Conservation (phyloP, 768 basidiomycete genomes). For the Punctularia strigosozonata region DNA sequence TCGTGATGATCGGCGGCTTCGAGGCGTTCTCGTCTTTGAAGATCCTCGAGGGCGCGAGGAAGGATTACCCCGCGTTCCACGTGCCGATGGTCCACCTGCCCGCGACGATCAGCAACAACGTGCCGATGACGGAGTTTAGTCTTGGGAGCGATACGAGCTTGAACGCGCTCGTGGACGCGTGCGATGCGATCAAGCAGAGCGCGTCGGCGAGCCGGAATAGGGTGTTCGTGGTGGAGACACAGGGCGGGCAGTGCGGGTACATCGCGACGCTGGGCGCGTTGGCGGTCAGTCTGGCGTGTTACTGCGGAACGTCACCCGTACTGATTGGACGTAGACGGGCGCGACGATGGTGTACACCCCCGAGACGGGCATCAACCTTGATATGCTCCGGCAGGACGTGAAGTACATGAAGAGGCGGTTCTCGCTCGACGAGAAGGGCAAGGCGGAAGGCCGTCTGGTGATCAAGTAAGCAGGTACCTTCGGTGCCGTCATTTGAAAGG, state of each 20-base stretch:
- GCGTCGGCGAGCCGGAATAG: constrained; percentile 92
- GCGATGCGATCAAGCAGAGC: constrained; percentile 97
- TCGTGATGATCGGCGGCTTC: constrained; percentile 92
- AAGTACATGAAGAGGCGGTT: constrained; percentile 82
- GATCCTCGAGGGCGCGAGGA: constrained; percentile 69
- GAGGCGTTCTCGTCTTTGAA: constrained; percentile 81
- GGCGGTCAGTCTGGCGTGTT: constrained; percentile 48
- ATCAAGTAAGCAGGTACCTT: constrained; percentile 56
- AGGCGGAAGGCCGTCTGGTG: constrained; percentile 86
- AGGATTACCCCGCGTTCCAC: constrained; percentile 82
- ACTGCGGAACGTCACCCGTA: neutral
- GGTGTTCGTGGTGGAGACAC: constrained; percentile 97
- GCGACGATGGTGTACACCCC: constrained; percentile 92
- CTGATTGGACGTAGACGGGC: constrained; percentile 48
- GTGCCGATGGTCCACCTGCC: constrained; percentile 95
- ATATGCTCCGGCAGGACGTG: constrained; percentile 73
- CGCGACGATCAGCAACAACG: constrained; percentile 96
- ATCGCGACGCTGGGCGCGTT: constrained; percentile 92
- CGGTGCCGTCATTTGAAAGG: neutral
- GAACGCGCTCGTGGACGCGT: constrained; percentile 94
- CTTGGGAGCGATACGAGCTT: constrained; percentile 94
- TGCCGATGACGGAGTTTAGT: constrained; percentile 93
- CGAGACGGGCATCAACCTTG: constrained; percentile 78
- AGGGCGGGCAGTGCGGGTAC: constrained; percentile 94
- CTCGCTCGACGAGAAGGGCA: constrained; percentile 75